phyloP scores from a whole-genome alignment of 106 monocot genomes.

The Chionographis japonica region DNA sequence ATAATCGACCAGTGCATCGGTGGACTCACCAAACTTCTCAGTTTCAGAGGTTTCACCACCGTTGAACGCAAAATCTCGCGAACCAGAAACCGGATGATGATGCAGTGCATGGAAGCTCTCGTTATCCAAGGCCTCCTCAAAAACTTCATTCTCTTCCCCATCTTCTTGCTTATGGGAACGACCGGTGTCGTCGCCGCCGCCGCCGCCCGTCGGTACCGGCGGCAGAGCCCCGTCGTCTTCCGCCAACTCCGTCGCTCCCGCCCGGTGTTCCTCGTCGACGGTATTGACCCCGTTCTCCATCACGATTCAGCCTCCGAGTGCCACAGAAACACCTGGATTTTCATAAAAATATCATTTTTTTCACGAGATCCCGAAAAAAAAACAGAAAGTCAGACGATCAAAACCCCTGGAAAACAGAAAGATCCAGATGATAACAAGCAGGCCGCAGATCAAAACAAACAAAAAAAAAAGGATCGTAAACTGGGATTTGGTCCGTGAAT shows the following conservation, averaged over 20 bases:
- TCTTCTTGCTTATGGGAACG: not conserved
- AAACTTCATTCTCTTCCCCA: conserved; percentile 20
- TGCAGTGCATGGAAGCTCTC: conserved; percentile 1
- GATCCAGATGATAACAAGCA: too few relatives aligned
- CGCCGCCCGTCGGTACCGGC: not conserved
- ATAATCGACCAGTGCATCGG: not conserved
- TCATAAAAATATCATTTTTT: not conserved
- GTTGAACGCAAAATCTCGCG: conserved; percentile 7
- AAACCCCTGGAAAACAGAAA: too few relatives aligned
- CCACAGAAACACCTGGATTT: not conserved
- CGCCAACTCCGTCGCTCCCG: not conserved
- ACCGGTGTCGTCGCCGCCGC: not conserved
- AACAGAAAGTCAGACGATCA: too few relatives aligned
- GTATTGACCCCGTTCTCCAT: conserved; percentile 25
- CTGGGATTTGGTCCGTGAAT: too few relatives aligned
- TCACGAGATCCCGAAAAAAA: not conserved
- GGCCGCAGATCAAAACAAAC: too few relatives aligned
- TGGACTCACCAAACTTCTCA: not conserved
- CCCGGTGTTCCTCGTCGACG: not conserved
- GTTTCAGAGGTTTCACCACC: not conserved
- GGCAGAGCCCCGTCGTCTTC: not conserved
- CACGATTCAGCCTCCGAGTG: not conserved
- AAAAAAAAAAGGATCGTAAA: too few relatives aligned
- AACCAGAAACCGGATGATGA: conserved; percentile 3
- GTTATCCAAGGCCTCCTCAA: conserved; percentile 29